These are phyloP conservation scores for Boletus rex-veris DNA, from an alignment of 768 basidiomycete species.

Conservation along the genomic window DNA sequence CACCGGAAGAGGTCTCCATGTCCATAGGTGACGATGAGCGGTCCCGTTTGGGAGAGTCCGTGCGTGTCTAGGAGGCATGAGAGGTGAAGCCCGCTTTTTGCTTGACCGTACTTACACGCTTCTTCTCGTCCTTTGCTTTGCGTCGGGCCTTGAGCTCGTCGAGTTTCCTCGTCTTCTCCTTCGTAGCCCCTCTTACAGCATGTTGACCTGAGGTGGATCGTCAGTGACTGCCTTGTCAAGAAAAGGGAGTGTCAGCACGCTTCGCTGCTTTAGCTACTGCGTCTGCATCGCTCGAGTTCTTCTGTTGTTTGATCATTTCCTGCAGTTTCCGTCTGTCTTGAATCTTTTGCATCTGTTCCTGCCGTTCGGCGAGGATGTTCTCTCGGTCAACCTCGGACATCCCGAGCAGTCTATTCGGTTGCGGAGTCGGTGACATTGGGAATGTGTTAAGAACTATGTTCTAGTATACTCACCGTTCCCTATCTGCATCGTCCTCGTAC, in stretches of 20 bases:
- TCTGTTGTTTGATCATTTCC: conserved; percentile 69
- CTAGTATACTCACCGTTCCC: conserved; percentile 61
- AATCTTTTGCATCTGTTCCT: conserved; percentile 75
- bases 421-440: conserved; percentile 5
- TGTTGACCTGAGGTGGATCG: conserved; percentile 57
- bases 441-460: conserved; percentile 27
- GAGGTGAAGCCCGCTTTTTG: neutral
- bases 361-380: conserved; percentile 73
- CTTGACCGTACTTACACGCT: conserved; percentile 51
- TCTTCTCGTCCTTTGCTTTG: conserved; percentile 86
- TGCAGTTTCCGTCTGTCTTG: conserved; percentile 70
- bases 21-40: conserved; percentile 80
- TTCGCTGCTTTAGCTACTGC: conserved; percentile 71
- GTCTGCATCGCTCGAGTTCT: conserved; percentile 49
- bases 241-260: conserved; percentile 44
- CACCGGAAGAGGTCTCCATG: conserved; percentile 78
- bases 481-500: conserved; percentile 82
- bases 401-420: conserved; percentile 56
- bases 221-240: conserved; percentile 7
- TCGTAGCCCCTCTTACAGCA: conserved; percentile 66
- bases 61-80: conserved; percentile 38
- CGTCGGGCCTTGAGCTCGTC: conserved; percentile 85
- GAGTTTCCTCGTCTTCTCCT: conserved; percentile 74
- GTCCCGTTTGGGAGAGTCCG: conserved; percentile 61
- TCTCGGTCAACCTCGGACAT: conserved; percentile 91